Percentiles rank a stretch among this genome's conserved stretches.
Evolutionary conservation across 257 asterid species (phyloP).

Genomic region (Solanum gracilifrons): DNA sequence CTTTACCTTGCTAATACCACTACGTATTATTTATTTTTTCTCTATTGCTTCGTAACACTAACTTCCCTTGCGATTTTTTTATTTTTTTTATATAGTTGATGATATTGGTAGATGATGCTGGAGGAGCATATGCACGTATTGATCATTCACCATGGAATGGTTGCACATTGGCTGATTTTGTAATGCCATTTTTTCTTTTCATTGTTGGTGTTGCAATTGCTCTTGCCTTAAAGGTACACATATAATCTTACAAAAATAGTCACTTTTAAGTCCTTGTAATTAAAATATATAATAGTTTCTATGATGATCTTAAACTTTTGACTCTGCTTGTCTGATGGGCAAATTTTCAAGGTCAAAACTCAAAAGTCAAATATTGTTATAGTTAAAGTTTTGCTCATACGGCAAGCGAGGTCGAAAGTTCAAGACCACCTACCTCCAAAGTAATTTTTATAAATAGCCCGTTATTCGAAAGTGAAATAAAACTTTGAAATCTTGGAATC

Average conservation of each 20-base stretch:
- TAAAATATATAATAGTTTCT: background rate
- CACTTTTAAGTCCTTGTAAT: background rate
- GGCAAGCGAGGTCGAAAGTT: background rate
- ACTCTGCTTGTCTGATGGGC: background rate
- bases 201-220: conserved; percentile 87
- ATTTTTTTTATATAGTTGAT: conserved; percentile 27
- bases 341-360: background rate
- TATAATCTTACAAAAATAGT: background rate
- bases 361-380: background rate
- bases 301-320: background rate
- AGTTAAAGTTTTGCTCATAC: background rate
- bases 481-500: background rate
- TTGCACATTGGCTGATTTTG: conserved; percentile 82
- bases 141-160: conserved; percentile 98
- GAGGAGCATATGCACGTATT: conserved; percentile 50
- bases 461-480: background rate
- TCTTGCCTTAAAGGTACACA: conserved; percentile 67
- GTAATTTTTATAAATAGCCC: background rate
- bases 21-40: background rate
- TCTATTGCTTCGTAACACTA: background rate
- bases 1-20: background rate
- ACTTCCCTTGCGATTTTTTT: background rate
- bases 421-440: background rate
- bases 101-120: conserved; percentile 87
- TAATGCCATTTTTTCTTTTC: conserved; percentile 85